A percentile compares a stretch with the other conserved stretches of the same genome.
phyloP scores from a whole-genome alignment of 768 basidiomycete species.

The Tubosaeta sp. region DNA sequence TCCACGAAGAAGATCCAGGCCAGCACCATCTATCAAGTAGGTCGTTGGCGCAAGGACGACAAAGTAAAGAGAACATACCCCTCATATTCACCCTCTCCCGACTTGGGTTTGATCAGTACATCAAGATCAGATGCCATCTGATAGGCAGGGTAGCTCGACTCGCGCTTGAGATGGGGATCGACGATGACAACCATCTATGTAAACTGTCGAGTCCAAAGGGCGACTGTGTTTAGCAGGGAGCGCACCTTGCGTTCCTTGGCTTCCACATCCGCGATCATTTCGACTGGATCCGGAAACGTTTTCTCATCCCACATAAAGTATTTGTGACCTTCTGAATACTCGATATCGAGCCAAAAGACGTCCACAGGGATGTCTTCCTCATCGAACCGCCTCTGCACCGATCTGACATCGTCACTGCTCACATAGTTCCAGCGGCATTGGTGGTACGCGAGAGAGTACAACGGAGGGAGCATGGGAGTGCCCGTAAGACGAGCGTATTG shows the following conservation, averaged over 20 bases:
- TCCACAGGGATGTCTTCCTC: conserved; percentile 94
- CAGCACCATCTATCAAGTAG: conserved; percentile 73
- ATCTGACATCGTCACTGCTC: conserved; percentile 80
- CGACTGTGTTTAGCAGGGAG: neutral
- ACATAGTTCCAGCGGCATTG: conserved; percentile 99
- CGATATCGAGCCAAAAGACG: conserved; percentile 97
- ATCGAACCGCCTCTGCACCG: conserved; percentile 85
- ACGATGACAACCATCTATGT: conserved; percentile 94
- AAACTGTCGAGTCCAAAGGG: neutral
- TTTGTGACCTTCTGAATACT: conserved; percentile 89
- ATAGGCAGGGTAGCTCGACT: conserved; percentile 75
- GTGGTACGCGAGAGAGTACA: conserved; percentile 92
- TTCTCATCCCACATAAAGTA: conserved; percentile 97
- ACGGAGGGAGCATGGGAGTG: conserved; percentile 79
- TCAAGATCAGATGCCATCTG: conserved; percentile 77
- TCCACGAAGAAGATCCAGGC: conserved; percentile 95
- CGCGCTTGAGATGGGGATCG: conserved; percentile 93
- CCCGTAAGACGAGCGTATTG: conserved; percentile 89
- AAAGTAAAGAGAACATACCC: conserved; percentile 38
- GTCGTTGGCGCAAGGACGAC: neutral
- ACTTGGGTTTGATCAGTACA: conserved; percentile 76
- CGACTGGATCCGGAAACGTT: conserved; percentile 89
- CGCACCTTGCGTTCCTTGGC: conserved; percentile 78
- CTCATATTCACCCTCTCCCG: conserved; percentile 82
- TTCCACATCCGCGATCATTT: conserved; percentile 89